Conservation (phyloP, 176 grass and related monocot species). For the Rhynchospora tenuis region DNA sequence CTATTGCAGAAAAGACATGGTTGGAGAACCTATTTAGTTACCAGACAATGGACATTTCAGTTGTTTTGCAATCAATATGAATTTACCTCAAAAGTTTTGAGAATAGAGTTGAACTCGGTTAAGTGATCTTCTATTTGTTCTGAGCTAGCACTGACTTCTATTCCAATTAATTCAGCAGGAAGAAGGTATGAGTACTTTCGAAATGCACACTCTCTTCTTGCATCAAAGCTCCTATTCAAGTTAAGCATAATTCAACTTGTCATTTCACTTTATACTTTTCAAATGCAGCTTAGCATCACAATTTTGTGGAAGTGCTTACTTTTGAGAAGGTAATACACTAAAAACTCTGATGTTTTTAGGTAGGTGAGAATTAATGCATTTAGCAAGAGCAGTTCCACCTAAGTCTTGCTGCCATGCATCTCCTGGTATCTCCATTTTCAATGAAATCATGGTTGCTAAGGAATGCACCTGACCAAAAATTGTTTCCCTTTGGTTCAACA, state of each 20-base stretch:
- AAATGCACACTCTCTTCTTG: constrained; percentile 77
- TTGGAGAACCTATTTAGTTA: neutral
- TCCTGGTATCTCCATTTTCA: constrained; percentile 97
- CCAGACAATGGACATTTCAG: neutral
- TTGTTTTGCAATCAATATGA: neutral
- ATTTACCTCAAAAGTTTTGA: constrained; percentile 70
- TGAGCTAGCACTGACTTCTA: constrained; percentile 44
- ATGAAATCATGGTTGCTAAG: constrained; percentile 73
- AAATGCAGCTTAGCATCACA: neutral
- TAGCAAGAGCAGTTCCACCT: constrained; percentile 61
- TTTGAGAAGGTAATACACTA: constrained; percentile 81
- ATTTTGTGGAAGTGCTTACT: constrained; percentile 26
- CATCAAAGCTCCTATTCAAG: constrained; percentile 67
- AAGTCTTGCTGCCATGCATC: constrained; percentile 65
- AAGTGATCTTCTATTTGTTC: constrained; percentile 60
- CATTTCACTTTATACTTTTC: neutral
- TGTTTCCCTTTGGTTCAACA: neutral
- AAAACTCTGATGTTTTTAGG: constrained; percentile 74
- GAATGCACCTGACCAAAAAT: constrained; percentile 74
- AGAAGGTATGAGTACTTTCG: constrained; percentile 80
- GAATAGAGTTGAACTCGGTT: constrained; percentile 60
- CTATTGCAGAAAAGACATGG: neutral
- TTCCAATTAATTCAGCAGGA: constrained; percentile 91
- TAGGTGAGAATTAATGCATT: constrained; percentile 87
- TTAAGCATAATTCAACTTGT: constrained; percentile 14